A percentile compares a stretch with the other conserved stretches of the same genome.
phyloP scores from a whole-genome alignment of 2,329 filamentous ascomycete species.

The Phialocephala sp. region DNA sequence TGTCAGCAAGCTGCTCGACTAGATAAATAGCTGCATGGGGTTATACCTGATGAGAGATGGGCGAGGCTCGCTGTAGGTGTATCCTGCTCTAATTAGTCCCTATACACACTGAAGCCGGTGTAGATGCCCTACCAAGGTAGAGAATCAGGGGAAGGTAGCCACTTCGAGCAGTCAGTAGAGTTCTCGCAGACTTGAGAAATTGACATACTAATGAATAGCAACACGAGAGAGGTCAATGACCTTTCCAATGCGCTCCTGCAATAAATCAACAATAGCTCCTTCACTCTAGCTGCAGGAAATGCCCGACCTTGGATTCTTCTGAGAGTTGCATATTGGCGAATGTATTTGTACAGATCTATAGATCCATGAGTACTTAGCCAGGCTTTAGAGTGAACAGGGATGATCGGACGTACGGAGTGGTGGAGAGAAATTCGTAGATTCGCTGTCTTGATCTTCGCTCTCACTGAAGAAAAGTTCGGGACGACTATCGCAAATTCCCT shows the following conservation, averaged over 20 bases:
- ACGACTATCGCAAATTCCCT: slow-evolving; percentile 23
- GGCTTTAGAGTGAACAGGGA: not conserved
- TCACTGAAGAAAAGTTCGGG: slow-evolving; percentile 28
- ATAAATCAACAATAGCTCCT: slow-evolving; percentile 31
- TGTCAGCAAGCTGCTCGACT: slow-evolving; percentile 34
- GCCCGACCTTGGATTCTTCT: slow-evolving; percentile 90
- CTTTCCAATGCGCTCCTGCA: slow-evolving; percentile 94
- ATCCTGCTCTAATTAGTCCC: slow-evolving; percentile 61
- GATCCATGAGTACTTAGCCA: slow-evolving; percentile 20
- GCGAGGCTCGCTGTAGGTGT: slow-evolving; percentile 91
- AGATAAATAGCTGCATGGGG: not conserved
- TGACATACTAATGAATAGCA: slow-evolving; percentile 88
- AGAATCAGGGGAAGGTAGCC: slow-evolving; percentile 96
- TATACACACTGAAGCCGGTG: slow-evolving; percentile 9
- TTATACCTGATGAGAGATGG: slow-evolving; percentile 76
- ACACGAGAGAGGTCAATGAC: slow-evolving; percentile 94
- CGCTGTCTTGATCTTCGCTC: slow-evolving; percentile 15
- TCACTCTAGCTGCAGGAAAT: not conserved
- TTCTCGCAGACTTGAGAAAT: not conserved
- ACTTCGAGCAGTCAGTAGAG: slow-evolving; percentile 56
- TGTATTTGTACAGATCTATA: slow-evolving; percentile 24
- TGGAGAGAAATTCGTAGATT: slow-evolving; percentile 15
- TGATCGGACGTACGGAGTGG: slow-evolving; percentile 22
- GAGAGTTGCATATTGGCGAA: slow-evolving; percentile 63
- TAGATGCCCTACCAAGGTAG: slow-evolving; percentile 76